Conservation (phyloP, 2,329 filamentous ascomycete species). For the Didymella pomorum region DNA sequence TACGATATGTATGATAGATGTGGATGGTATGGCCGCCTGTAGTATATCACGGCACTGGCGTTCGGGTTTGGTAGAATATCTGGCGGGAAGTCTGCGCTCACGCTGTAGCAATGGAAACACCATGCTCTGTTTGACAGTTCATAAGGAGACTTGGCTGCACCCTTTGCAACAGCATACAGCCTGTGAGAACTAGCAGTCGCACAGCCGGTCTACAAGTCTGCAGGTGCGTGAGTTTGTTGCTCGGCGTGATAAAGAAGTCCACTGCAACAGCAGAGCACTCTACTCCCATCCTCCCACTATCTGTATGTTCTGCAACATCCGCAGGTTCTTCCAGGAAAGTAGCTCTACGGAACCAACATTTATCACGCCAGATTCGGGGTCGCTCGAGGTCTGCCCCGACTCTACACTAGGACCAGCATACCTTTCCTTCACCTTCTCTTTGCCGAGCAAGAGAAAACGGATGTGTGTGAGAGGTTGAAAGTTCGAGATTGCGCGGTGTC, state of each 20-base stretch:
- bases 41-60: constrained; percentile 12
- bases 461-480: no score
- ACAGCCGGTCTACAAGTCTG: no score
- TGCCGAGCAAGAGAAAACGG: no score
- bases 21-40: neutral
- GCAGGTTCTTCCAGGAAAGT: neutral
- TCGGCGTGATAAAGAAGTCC: no score
- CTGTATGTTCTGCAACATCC: no score
- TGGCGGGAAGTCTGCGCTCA: neutral
- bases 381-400: neutral
- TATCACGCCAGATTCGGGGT: neutral
- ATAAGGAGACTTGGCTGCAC: neutral
- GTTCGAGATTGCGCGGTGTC: no score
- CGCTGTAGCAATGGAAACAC: neutral
- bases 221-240: no score
- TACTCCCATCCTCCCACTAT: no score
- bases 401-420: neutral
- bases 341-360: neutral
- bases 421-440: neutral
- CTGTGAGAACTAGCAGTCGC: no score
- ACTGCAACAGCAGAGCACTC: no score
- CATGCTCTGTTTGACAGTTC: neutral
- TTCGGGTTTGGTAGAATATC: constrained; percentile 1
- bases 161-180: neutral
- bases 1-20: constrained; percentile 16